Evolutionary conservation across 306 rosid genomes (phyloP).

Genomic region (Sphenostylis stenocarpa): DNA sequence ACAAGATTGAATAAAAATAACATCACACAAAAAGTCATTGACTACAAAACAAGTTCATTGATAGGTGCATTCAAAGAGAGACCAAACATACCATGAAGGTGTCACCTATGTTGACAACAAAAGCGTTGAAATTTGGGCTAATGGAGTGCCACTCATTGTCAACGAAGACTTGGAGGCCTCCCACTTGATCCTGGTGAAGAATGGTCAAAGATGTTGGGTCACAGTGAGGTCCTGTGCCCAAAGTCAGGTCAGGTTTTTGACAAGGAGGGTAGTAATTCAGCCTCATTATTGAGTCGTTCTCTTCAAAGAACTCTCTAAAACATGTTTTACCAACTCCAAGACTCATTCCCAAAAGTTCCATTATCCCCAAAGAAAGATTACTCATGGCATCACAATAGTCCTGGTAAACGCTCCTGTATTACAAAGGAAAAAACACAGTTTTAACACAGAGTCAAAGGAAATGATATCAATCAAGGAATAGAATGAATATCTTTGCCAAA

Average conservation of each 20-base stretch:
- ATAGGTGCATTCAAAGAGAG: neutral
- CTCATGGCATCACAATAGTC: conserved; percentile 87
- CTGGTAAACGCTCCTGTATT: conserved; percentile 62
- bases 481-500: neutral
- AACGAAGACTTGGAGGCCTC: conserved; percentile 84
- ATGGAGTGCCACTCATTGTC: conserved; percentile 83
- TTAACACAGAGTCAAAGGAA: neutral
- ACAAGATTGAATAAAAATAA: neutral
- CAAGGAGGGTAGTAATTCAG: conserved; percentile 92
- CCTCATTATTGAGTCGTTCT: conserved; percentile 86
- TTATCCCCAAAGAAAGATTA: conserved; percentile 83
- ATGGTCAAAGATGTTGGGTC: conserved; percentile 96
- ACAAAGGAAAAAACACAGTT: neutral
- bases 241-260: conserved; percentile 78
- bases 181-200: conserved; percentile 92
- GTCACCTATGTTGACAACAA: conserved; percentile 97
- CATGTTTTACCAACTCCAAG: conserved; percentile 62
- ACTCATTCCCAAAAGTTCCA: conserved; percentile 90
- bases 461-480: neutral
- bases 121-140: conserved; percentile 73
- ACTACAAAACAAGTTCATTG: neutral
- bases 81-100: conserved; percentile 79
- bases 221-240: conserved; percentile 98
- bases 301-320: conserved; percentile 75
- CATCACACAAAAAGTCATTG: neutral